Base-by-base conservation (phyloP, 78 protist species). In the Anaeramoeba flamelloides region DNA sequence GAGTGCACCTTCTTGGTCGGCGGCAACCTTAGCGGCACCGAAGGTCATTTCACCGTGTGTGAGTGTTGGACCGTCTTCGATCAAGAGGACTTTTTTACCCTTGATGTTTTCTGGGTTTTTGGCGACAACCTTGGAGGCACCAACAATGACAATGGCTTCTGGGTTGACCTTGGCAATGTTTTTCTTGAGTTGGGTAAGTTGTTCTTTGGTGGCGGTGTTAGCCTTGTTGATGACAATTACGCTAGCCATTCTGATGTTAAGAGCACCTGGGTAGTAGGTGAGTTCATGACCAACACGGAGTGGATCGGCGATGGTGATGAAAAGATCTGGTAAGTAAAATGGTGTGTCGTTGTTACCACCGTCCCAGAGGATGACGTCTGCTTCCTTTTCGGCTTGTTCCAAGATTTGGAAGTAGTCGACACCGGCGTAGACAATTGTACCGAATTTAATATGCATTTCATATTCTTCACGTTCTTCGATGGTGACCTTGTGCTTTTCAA, bases 331-430 rank as follows among this genome's bases (percentile, higher is more conserved):
- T 40, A 39, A 1, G 82, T 78, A 78, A 76, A 82, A 82, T 40
- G 83, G 3, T 34, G 79, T 12, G 74, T 82, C 85, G 74, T 82
- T 82, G 85, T 82, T 82, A 39, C 85, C 85, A 1, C 85, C 85
- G 82, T 82, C 85, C 85, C 85, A 82, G 38, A 82, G 30, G 38
- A 82, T 80, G 39, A 82, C 85, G 3, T 82, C 85, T 1, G 85
- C 85, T 75, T 82, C 85, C 77, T 41, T 1, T 76, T 82, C 85
- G 26, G 85, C 85, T 39, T 78, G 41, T 2, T 26, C 3, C 2
- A 82, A 26, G 26, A 82, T 82, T 34, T 37, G 77, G 41, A 3
- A 41, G 40, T 82, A 82, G 82, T 82, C 85, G 2, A 82, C 85
- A 2, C 85, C 85, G 30, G 75, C 75, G 75, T 78, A 82, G 75